Evolutionary conservation across 1,284 basidiomycete genomes (phyloP), one percentile per base, ranked within the genome.

Genomic region (Phaffia rhodozyma): DNA sequence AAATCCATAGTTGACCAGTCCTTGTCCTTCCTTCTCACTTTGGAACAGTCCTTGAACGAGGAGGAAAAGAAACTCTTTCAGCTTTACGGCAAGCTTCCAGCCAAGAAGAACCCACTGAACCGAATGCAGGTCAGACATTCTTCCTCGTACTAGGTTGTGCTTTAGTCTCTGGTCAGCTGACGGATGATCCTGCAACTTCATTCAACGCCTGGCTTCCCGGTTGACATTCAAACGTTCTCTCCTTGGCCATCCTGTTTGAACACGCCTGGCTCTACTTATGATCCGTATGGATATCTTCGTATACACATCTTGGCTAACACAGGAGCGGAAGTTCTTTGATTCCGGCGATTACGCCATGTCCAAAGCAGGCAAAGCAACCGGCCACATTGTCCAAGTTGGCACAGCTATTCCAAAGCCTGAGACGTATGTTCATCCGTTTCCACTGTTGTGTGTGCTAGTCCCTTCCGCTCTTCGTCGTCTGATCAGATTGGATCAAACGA

Each of bases 261-360:
- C 13, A 16, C 16, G 13, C 13, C 13, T 43, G 38, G 38, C 13
- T 11, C 38, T 43, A 16, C 13, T 16, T 43, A 2, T 16, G 7
- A 7, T 43, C 16, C 13, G 38, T 16, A 16, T 43, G n/a, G n/a
- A n/a, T n/a, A n/a, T n/a, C n/a, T n/a, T n/a, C n/a, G n/a, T n/a
- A n/a, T n/a, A n/a, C 38, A 11, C 13, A 16, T 11, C 2, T 43
- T 43, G 38, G 16, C 7, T 16, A 43, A 43, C 13, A 11, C 70
- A 91, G 89, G 91, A 93, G 75, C 88, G 90, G 72, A 93, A 92
- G 75, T 93, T 88, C 78, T 93, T 93, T 74, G 90, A 93, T 77
- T 92, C 90, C 67, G 91, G 90, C 68, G 90, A 93, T 74, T 93
- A 93, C 71, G 90, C 90, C 30, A 79, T 93, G 63, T 91, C 89